Conservation (phyloP, 805 yeast species). For the Sugiyamaella smithiae region DNA sequence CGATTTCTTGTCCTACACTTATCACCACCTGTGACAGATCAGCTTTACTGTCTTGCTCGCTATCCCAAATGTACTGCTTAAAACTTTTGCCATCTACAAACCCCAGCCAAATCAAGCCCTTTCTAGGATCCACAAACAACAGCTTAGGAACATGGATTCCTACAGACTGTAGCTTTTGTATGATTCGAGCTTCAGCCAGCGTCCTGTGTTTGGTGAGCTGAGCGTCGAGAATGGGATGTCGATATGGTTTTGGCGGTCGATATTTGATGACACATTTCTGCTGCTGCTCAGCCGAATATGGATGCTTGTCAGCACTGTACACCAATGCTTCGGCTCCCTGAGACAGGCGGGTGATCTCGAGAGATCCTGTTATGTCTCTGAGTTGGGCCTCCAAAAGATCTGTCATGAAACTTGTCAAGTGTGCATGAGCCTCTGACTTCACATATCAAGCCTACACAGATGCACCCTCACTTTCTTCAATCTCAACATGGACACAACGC, state of each 20-base stretch:
- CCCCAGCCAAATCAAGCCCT: conserved; percentile 91
- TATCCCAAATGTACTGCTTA: conserved; percentile 38
- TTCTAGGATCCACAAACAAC: conserved; percentile 68
- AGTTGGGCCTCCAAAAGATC: conserved; percentile 18
- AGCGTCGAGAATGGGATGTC: conserved; percentile 80
- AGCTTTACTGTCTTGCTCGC: conserved; percentile 15
- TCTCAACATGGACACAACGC: no score
- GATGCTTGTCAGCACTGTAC: conserved; percentile 60
- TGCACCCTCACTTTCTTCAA: no score
- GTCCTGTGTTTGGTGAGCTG: conserved; percentile 78
- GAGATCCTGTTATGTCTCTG: conserved; percentile 21
- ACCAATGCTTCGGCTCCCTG: conserved; percentile 94
- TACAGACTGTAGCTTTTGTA: conserved; percentile 50
- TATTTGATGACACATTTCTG: conserved; percentile 58
- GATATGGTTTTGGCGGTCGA: conserved; percentile 85
- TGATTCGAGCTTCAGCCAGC: conserved; percentile 73
- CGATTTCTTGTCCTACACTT: conserved; percentile 66
- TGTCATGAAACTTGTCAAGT: conserved; percentile 1
- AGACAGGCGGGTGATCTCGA: conserved; percentile 56
- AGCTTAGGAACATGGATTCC: conserved; percentile 65
- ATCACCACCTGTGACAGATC: conserved; percentile 17
- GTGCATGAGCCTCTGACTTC: no score
- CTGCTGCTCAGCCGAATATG: conserved; percentile 43
- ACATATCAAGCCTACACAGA: no score
- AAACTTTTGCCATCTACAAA: conserved; percentile 51